Percentiles rank a stretch among this genome's conserved stretches.
Conservation (phyloP, 306 rosid species). For the Vigna radiata region DNA sequence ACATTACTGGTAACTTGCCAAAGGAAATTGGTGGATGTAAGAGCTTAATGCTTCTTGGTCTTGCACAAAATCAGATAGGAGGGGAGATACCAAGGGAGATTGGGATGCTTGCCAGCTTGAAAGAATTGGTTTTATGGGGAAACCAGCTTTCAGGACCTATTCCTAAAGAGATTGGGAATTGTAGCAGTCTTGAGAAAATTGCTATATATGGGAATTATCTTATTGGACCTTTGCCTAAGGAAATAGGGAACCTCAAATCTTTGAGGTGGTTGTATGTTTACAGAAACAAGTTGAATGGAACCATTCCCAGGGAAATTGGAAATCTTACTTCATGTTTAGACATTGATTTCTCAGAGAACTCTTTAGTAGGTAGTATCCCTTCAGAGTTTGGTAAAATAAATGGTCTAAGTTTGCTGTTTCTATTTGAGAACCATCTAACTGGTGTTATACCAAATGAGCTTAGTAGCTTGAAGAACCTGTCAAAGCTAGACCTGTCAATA, state of each 20-base stretch:
- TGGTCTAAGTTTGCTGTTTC: slow-evolving; percentile 71
- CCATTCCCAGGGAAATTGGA: slow-evolving; percentile 90
- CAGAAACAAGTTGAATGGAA: slow-evolving; percentile 84
- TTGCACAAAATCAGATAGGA: slow-evolving; percentile 78
- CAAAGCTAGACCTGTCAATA: slow-evolving; percentile 90
- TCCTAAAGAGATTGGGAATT: slow-evolving; percentile 86
- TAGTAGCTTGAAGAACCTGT: slow-evolving; percentile 65
- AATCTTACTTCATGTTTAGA: slow-evolving; percentile 71
- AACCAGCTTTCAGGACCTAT: slow-evolving; percentile 77
- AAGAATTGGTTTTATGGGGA: slow-evolving; percentile 68
- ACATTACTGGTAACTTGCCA: slow-evolving; percentile 83
- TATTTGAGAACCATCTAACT: slow-evolving; percentile 83
- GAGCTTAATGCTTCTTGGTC: slow-evolving; percentile 79
- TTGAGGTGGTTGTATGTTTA: slow-evolving; percentile 76
- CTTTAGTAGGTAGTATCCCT: slow-evolving; percentile 75
- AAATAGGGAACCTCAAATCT: slow-evolving; percentile 76
- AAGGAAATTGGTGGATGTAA: slow-evolving; percentile 72
- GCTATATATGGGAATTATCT: slow-evolving; percentile 83
- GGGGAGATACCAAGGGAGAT: slow-evolving; percentile 83
- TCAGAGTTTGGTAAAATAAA: slow-evolving; percentile 73
- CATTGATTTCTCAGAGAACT: slow-evolving; percentile 91
- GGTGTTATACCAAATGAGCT: slow-evolving; percentile 86
- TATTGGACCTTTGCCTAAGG: slow-evolving; percentile 71
- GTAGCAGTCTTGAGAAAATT: slow-evolving; percentile 70
- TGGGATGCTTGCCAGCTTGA: slow-evolving; percentile 76